Percentiles rank a stretch among this genome's conserved stretches.
phyloP scores from a whole-genome alignment of 306 rosid species.

The Glycyrrhiza uralensis region DNA sequence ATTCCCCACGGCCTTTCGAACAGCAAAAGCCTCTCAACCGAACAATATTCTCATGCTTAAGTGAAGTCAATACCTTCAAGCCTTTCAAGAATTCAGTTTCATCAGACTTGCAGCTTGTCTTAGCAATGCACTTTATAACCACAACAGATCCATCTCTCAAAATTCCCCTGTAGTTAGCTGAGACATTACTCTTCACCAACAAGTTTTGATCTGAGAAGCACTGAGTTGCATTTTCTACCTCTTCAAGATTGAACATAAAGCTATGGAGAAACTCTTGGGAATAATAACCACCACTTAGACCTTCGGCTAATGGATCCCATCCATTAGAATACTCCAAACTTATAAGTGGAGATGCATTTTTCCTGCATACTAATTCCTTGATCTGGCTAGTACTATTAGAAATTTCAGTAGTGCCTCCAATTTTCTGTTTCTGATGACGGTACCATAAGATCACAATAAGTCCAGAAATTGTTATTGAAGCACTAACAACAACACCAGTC shows the following conservation, averaged over 20 bases:
- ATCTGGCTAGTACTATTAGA: constrained; percentile 42
- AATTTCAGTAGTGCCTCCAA: constrained; percentile 31
- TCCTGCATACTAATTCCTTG: constrained; percentile 40
- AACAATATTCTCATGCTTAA: constrained; percentile 75
- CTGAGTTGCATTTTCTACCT: constrained; percentile 79
- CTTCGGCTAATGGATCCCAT: constrained; percentile 81
- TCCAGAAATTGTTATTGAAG: constrained; percentile 30
- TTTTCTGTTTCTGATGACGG: constrained; percentile 57
- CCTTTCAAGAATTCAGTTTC: constrained; percentile 79
- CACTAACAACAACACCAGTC: constrained; percentile 42
- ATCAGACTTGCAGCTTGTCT: constrained; percentile 81
- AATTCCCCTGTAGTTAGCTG: constrained; percentile 56
- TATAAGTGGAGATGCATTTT: constrained; percentile 60
- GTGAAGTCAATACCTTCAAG: constrained; percentile 59
- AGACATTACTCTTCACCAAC: constrained; percentile 55
- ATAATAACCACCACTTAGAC: constrained; percentile 34
- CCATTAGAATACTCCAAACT: constrained; percentile 80
- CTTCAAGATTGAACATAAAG: constrained; percentile 72
- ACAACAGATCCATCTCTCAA: constrained; percentile 76
- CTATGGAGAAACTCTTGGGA: constrained; percentile 48
- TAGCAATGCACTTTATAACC: constrained; percentile 64
- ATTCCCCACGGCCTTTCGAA: constrained; percentile 74
- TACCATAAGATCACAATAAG: constrained; percentile 35
- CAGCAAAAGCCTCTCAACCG: constrained; percentile 89
- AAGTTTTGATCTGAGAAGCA: constrained; percentile 69